These are phyloP conservation scores for Amanita rimosa DNA, from an alignment of 768 basidiomycete genomes.

Conservation along the genomic window DNA sequence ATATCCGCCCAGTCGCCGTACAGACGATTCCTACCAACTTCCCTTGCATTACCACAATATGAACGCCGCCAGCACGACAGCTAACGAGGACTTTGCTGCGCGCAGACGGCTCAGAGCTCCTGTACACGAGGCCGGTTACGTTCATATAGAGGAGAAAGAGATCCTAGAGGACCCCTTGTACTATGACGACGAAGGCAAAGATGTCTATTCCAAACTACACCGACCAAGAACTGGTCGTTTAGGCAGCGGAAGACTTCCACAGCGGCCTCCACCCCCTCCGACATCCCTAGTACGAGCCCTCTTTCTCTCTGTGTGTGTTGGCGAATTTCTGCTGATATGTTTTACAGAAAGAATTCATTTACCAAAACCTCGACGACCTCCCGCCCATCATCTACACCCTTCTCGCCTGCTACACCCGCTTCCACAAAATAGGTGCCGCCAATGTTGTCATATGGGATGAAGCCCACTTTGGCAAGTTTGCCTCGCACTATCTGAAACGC, in stretches of 20 bases:
- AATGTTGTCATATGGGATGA: constrained; percentile 96
- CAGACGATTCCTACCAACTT: constrained; percentile 16
- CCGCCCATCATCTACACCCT: constrained; percentile 82
- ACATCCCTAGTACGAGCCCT: constrained; percentile 43
- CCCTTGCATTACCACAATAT: constrained; percentile 33
- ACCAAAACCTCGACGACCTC: constrained; percentile 72
- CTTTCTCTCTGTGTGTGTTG: not conserved
- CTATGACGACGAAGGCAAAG: constrained; percentile 40
- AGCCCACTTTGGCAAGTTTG: constrained; percentile 99
- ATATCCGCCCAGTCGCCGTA: constrained; percentile 32
- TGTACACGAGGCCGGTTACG: constrained; percentile 9
- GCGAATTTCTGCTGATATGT: constrained; percentile 6
- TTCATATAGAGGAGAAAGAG: constrained; percentile 15
- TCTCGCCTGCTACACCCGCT: constrained; percentile 90
- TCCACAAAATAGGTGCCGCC: constrained; percentile 82
- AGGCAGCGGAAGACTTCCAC: constrained; percentile 51
- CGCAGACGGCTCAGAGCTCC: constrained; percentile 28
- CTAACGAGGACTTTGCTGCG: constrained; percentile 4
- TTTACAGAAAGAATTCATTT: constrained; percentile 57
- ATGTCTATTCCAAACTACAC: constrained; percentile 35
- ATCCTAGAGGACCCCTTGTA: constrained; percentile 12
- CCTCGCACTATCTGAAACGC: constrained; percentile 94
- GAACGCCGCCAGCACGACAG: constrained; percentile 11
- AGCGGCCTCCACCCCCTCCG: constrained; percentile 50
- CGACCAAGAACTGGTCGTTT: constrained; percentile 26